These are phyloP conservation scores for Gaultheria prostrata DNA, from an alignment of 148 eudicot genomes.

Conservation along the genomic window DNA sequence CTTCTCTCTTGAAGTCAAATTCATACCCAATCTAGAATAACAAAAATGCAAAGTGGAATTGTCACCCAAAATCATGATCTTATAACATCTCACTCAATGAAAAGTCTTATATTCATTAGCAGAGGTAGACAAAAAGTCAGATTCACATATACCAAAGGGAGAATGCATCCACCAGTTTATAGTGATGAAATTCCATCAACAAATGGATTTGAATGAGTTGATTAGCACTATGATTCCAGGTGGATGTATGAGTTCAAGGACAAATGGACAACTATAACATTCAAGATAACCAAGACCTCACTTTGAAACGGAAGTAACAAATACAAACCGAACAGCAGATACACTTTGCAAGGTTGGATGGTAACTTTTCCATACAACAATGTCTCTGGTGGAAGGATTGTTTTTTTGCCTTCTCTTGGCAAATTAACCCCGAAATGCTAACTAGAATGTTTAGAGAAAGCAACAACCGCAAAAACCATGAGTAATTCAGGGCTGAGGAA, in stretches of 20 bases:
- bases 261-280: not conserved
- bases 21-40: slow-evolving; percentile 11
- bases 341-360: not conserved
- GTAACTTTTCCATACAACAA: not conserved
- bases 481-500: not conserved
- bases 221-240: slow-evolving; percentile 5
- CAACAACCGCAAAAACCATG: not conserved
- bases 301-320: not conserved
- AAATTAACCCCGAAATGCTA: not conserved
- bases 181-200: not conserved
- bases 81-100: not conserved
- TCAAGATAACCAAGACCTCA: not conserved
- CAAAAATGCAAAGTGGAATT: slow-evolving; percentile 7
- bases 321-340: not conserved
- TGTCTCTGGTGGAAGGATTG: not conserved
- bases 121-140: not conserved
- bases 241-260: not conserved
- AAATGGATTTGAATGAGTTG: not conserved
- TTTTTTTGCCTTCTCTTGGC: not conserved
- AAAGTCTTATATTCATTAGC: not conserved
- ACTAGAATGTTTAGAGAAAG: slow-evolving; percentile 2
- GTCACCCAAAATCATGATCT: slow-evolving; percentile 26
- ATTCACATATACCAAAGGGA: not conserved
- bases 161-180: not conserved
- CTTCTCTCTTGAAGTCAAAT: slow-evolving; percentile 38